These are phyloP conservation scores for Naematelia encephala DNA, from an alignment of 768 basidiomycete species.

Conservation along the genomic window DNA sequence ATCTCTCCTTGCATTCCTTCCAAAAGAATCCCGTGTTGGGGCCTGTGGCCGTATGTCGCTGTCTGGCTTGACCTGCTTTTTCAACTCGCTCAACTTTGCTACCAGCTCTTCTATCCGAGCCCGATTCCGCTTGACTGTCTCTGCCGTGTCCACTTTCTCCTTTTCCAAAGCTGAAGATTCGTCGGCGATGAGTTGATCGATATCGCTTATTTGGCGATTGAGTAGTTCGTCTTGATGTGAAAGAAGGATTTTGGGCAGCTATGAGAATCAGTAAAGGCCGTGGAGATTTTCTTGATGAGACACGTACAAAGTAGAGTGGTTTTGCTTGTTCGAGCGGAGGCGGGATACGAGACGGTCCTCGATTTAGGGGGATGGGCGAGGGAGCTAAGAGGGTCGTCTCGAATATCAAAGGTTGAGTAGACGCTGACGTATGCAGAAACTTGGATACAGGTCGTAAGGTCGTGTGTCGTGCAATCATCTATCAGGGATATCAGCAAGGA, in stretches of 20 bases:
- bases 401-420: slow-evolving; percentile 25
- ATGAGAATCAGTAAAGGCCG: not conserved
- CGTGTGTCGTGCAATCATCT: slow-evolving; percentile 39
- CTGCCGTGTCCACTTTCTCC: slow-evolving; percentile 21
- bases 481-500: slow-evolving; percentile 1
- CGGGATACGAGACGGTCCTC: slow-evolving; percentile 35
- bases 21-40: slow-evolving; percentile 23
- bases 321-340: slow-evolving; percentile 26
- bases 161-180: slow-evolving; percentile 25
- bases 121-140: slow-evolving; percentile 18
- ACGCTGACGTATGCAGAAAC: slow-evolving; percentile 42
- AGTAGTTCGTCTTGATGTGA: slow-evolving; percentile 40
- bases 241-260: slow-evolving; percentile 46
- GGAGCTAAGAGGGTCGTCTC: slow-evolving; percentile 35
- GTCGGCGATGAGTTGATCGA: slow-evolving; percentile 36
- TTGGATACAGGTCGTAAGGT: slow-evolving; percentile 36
- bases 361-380: slow-evolving; percentile 42
- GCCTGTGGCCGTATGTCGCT: slow-evolving; percentile 1
- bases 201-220: slow-evolving; percentile 24
- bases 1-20: slow-evolving; percentile 27
- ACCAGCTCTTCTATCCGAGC: slow-evolving; percentile 30
- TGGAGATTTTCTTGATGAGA: not conserved
- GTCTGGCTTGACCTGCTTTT: slow-evolving; percentile 26
- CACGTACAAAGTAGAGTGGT: slow-evolving; percentile 46
- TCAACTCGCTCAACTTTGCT: slow-evolving; percentile 25